Evolutionary conservation across 139 green algal species (phyloP).

Genomic region (Edaphochlamys debaryana): DNA sequence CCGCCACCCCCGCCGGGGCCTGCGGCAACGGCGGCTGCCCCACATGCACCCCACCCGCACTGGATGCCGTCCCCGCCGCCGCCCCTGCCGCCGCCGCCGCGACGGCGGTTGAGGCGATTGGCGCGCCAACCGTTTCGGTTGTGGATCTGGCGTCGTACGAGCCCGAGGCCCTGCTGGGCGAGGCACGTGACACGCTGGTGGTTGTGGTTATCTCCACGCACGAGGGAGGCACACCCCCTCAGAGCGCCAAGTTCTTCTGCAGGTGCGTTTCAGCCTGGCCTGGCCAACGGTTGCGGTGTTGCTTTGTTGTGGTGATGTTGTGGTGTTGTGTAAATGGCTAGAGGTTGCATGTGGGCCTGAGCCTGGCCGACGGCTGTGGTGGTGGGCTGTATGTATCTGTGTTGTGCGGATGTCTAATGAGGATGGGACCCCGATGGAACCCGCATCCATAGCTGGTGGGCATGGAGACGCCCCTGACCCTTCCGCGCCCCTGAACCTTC

Average conservation of each 20-base stretch:
- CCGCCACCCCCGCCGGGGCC: not conserved
- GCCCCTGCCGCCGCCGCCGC: not conserved
- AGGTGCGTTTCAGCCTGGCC: conserved; percentile 54
- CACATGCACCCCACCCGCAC: not conserved
- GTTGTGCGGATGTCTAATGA: too few species aligned
- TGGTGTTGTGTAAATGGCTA: too few species aligned
- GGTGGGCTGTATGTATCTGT: too few species aligned
- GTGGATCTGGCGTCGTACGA: conserved; percentile 32
- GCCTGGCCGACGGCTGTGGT: too few species aligned
- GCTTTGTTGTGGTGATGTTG: too few species aligned
- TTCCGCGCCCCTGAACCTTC: too few species aligned
- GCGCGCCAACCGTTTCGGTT: too few species aligned
- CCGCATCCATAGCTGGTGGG: too few species aligned
- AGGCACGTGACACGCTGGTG: conserved; percentile 39
- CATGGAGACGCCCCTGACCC: too few species aligned
- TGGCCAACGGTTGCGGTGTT: not conserved
- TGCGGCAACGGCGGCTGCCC: too few species aligned
- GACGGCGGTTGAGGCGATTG: not conserved
- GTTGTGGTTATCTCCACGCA: conserved; percentile 69
- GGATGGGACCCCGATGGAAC: too few species aligned
- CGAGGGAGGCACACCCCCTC: conserved; percentile 59
- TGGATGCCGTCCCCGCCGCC: not conserved
- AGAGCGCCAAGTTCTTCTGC: conserved; percentile 63
- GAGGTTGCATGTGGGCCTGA: too few species aligned
- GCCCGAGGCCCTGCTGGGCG: conserved; percentile 40